Evolutionary conservation across 1,139 yeast genomes (phyloP).

Genomic region (Yamadazyma triangularis): DNA sequence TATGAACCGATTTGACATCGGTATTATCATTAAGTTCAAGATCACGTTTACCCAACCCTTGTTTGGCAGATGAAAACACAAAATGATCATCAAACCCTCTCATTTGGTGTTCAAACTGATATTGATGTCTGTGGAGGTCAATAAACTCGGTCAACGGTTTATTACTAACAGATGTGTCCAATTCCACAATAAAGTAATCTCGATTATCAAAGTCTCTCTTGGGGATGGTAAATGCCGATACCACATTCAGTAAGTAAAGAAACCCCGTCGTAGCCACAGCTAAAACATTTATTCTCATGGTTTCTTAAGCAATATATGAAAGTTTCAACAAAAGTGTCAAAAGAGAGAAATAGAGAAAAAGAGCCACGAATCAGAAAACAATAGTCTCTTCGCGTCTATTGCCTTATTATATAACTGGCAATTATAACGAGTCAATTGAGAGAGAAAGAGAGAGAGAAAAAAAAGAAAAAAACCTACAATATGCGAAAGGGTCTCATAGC

Average conservation of each 20-base stretch:
- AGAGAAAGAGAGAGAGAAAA: neutral
- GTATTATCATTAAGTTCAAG: constrained; percentile 27
- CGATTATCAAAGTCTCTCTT: constrained; percentile 33
- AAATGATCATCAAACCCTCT: constrained; percentile 56
- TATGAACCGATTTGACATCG: constrained; percentile 41
- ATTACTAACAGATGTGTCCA: constrained; percentile 29
- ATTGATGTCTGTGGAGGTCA: constrained; percentile 27
- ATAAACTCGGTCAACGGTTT: constrained; percentile 29
- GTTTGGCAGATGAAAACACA: constrained; percentile 53
- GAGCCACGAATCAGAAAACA: neutral
- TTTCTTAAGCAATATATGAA: neutral
- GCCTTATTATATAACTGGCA: no score
- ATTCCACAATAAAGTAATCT: constrained; percentile 57
- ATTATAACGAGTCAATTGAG: no score
- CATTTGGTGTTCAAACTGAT: constrained; percentile 53
- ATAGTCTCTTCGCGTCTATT: no score
- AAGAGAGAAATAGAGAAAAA: neutral
- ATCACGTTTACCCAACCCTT: constrained; percentile 23
- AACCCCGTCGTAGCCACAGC: no score
- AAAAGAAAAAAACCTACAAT: no score
- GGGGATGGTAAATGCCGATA: constrained; percentile 15
- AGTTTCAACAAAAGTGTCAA: neutral
- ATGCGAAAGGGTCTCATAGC: neutral
- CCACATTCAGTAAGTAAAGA: neutral
- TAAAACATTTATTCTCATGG: neutral